Percentiles rank a stretch among this genome's conserved stretches.
These are phyloP conservation scores for Alternaria gaisen DNA, from an alignment of 2,329 filamentous ascomycete species.

Conservation along the genomic window DNA sequence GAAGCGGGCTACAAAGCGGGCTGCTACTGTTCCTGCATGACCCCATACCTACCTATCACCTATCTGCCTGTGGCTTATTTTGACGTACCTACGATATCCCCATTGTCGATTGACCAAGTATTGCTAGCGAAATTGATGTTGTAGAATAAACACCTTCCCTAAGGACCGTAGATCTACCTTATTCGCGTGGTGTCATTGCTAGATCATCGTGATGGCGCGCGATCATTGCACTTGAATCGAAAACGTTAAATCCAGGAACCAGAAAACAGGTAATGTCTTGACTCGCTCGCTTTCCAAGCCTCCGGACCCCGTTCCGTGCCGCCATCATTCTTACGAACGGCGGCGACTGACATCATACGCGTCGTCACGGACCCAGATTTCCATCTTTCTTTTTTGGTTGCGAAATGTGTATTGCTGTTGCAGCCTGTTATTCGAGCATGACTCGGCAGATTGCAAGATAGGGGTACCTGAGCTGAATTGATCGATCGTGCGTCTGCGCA, in stretches of 20 bases:
- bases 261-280: constrained; percentile 21
- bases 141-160: constrained; percentile 2
- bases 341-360: constrained; percentile 27
- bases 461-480: constrained; percentile 1
- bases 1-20: constrained; percentile 7
- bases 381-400: constrained; percentile 4
- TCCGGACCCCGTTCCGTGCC: constrained; percentile 16
- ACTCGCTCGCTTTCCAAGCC: constrained; percentile 8
- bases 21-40: constrained; percentile 24
- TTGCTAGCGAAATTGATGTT: background rate
- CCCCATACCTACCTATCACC: background rate
- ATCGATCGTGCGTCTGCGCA: constrained; percentile 3
- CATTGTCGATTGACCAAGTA: constrained; percentile 8
- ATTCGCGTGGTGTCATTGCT: constrained; percentile 11
- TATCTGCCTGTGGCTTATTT: background rate
- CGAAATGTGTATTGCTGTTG: constrained; percentile 3
- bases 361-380: constrained; percentile 23
- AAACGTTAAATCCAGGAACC: constrained; percentile 16
- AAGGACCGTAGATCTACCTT: background rate
- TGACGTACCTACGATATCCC: constrained; percentile 13
- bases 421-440: constrained; percentile 3
- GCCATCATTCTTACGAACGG: constrained; percentile 9
- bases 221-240: constrained; percentile 15
- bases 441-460: constrained; percentile 4
- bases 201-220: constrained; percentile 11